phyloP scores from a whole-genome alignment of 1,284 basidiomycete genomes.

The Cryptococcus floricola region DNA sequence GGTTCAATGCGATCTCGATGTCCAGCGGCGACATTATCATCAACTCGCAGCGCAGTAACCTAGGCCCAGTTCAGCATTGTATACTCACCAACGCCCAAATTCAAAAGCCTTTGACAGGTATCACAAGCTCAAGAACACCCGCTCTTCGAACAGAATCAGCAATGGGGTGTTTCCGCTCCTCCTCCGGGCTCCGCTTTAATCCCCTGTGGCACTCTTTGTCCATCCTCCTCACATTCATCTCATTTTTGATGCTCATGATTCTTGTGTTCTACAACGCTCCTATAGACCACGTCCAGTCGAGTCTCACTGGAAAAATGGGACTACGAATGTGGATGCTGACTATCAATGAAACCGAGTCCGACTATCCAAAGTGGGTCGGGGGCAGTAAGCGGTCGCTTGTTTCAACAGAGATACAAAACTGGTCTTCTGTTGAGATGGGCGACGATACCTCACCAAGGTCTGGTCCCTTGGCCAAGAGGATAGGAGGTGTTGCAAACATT shows the following conservation, averaged over 20 bases:
- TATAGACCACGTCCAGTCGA: conserved; percentile 12
- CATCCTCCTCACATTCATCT: conserved; percentile 9
- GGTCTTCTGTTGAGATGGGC: background rate
- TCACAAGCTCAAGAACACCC: too few species aligned
- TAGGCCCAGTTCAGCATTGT: too few species aligned
- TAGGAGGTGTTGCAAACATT: background rate
- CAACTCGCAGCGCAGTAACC: too few species aligned
- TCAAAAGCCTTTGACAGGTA: too few species aligned
- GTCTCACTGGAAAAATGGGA: conserved; percentile 10
- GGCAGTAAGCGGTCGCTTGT: background rate
- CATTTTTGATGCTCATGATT: conserved; percentile 9
- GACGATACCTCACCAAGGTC: background rate
- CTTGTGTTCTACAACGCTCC: conserved; percentile 15
- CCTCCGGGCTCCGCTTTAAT: conserved; percentile 8
- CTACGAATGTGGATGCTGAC: conserved; percentile 11
- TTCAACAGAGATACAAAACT: too few species aligned
- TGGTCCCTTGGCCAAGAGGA: background rate
- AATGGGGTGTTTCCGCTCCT: conserved; percentile 8
- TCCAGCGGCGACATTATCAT: too few species aligned
- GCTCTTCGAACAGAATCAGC: background rate
- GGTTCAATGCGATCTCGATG: too few species aligned
- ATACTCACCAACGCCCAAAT: too few species aligned
- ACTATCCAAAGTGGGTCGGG: background rate
- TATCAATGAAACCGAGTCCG: conserved; percentile 8
- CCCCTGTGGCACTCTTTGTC: conserved; percentile 9